Evolutionary conservation across 345 rosid genomes (phyloP).

Genomic region (Psidium friedrichsthalianum): DNA sequence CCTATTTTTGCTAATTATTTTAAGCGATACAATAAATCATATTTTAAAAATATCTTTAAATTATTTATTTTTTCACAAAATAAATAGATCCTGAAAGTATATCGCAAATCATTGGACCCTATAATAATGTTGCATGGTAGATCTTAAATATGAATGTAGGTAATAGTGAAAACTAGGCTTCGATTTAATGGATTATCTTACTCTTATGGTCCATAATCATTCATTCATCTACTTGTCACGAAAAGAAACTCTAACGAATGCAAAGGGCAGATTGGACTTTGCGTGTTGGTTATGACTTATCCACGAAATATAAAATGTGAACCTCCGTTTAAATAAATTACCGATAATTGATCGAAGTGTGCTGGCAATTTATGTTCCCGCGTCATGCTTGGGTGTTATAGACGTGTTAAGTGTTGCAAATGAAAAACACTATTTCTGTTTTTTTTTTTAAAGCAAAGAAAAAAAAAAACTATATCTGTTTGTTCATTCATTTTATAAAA

Average conservation of each 20-base stretch:
- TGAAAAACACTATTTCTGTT: not conserved
- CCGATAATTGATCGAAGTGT: not conserved
- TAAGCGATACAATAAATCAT: no score
- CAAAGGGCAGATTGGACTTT: not conserved
- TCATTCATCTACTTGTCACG: not conserved
- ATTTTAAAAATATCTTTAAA: not conserved
- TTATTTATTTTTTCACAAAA: not conserved
- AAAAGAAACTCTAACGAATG: not conserved
- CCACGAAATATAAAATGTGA: not conserved
- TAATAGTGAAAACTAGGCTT: not conserved
- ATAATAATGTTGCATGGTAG: not conserved
- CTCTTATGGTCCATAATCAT: not conserved
- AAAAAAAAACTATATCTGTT: no score
- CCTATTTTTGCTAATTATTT: no score
- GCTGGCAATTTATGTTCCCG: not conserved
- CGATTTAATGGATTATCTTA: not conserved
- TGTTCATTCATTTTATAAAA: not conserved
- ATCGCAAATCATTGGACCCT: not conserved
- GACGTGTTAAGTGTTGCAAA: not conserved
- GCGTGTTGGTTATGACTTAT: not conserved
- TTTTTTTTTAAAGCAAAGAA: not conserved
- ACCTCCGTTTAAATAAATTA: not conserved
- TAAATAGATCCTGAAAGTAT: not conserved
- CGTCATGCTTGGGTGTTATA: not conserved
- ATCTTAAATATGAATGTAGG: not conserved